Evolutionary conservation across 495 filamentous ascomycete genomes (phyloP), one percentile per base, ranked within the genome.

Genomic region (Aspergillus taichungensis): DNA sequence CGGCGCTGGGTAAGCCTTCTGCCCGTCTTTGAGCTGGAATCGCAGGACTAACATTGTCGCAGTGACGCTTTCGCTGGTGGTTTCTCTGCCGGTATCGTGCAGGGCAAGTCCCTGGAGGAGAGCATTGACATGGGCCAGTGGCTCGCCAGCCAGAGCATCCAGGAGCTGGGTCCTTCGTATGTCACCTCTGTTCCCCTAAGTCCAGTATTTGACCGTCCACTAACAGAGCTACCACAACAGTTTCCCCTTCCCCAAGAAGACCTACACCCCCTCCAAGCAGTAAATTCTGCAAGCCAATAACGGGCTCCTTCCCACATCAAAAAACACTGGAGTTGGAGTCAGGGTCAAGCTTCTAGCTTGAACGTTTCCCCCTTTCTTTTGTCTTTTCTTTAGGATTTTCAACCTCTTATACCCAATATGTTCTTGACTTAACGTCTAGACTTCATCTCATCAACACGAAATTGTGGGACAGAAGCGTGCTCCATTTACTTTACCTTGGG

Each of bases 31-130:
- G 18, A 24, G 13, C 28, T 18, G 30, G 5, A 32, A 13, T 39
- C 9, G 18, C 13, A 33, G 8, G 28, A 13, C 41, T 49, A 30
- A 53, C 34, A 27, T 13, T 27, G 30, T n/a, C 28, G 37, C 48
- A 82, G 89, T 66, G 92, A 98, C 65, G 92, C 94, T 30, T 98
- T 97, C 57, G 90, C 90, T 42, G 92, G 90, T 60, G 92, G 92
- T 48, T 90, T 98, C 69, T 69, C 81, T 37, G 91, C 91, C 38
- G 92, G 88, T 53, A 69, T 98, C 47, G 87, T 94, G 37, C 74
- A 86, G 60, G 88, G 86, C 60, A 84, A 88, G 70, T 62, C 79
- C 34, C 69, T 98, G 9, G 82, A 83, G 40, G 75, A 80, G 46
- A 76, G 73, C 53, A 68, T 97, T 38, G 83, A 96, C 59, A 83